Base-by-base conservation (phyloP, 805 yeast species). In the Nakazawaea molendinolei region DNA sequence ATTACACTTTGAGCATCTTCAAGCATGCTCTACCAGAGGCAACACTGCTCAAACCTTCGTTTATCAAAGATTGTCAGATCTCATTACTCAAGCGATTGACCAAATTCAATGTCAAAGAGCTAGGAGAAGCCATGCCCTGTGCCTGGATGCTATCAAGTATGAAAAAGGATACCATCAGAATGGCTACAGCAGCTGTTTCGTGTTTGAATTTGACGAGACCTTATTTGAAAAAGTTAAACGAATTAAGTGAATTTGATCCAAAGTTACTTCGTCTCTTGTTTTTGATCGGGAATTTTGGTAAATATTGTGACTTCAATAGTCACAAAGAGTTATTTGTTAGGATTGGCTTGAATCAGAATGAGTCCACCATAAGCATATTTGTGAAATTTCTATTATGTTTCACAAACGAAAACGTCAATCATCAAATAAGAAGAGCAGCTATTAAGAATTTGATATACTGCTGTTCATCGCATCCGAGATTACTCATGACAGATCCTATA, bases 51-150 rank as follows among this genome's bases (percentile, higher is more conserved):
- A 68, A 78, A 32, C 67, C 71, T 0, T 65, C 61, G 3, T 80
- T 77, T 46, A 47, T 76, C 19, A 43, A 53, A 16, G 68, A 65
- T 8, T 64, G 78, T 12, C 79, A 75, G 49, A 48, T 63, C 0
- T 63, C 72, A 2, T 47, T 85, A n/a, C 50, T 83, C 42, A 61
- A 61, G 23, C 59, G 72, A 22, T 53, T 85, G 22, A 78, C 89
- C 2, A 79, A 72, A 42, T 71, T 79, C 56, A 71, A 67, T 34
- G 65, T 68, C 0, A 63, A 53, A 39, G 92, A 84, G 45, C 54
- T 85, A 7, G 73, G 73, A n/a, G 79, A 78, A 48, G 95, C 90
- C 0, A 69, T 85, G 53, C 86, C 87, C 1, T 67, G 85, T 39
- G 56, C 75, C 4, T 77, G 86, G 81, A 55, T 54, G 7, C 58